Base-by-base conservation (phyloP, 148 eudicot genomes). In the Simmondsia chinensis region DNA sequence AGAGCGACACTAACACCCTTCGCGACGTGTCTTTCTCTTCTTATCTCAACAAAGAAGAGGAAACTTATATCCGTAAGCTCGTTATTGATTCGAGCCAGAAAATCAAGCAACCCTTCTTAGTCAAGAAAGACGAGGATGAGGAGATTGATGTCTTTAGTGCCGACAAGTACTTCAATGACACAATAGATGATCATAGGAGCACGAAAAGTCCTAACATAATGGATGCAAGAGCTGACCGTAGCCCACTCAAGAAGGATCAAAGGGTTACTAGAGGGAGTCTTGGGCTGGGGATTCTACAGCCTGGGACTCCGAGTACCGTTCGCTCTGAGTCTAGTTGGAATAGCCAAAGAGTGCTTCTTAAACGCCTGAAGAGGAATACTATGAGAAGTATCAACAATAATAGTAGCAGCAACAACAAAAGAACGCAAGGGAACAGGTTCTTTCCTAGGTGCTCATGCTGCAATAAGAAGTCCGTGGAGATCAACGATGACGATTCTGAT, bases 141-240 rank as follows among this genome's bases (percentile, higher is more conserved):
- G 96, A 87, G 52, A 71, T 87, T 14, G 84, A 62, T 12, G 68
- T 82, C 7, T 87, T 87, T 31, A 64, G 68, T 8, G 96, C 96
- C 1, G 82, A 79, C 20, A 84, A 61, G 52, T 84, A 84, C 68
- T 84, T 76, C 64, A 71, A 56, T 24, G 83, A 55, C 9, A 54
- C 27, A 7, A 46, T 60, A 16, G 54, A 43, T 7, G 15, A 11
- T 2, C 65, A 73, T 7, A 62, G 27, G 17, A 38, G 28, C 15
- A 28, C 27, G 20, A 66, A 33, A 41, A 38, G 11, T 43, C n/a
- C 50, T 39, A 33, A 33, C 32, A 20, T 21, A 2, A 34, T 39
- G 14, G 17, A 26, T 9, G 14, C 43, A 40, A 15, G 49, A 54
- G 60, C 19, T n/a, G n/a, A n/a, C n/a, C n/a, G n/a, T n/a, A n/a